Evolutionary conservation across 73 alveolate species (phyloP).

Genomic region (Paramecium caudatum): DNA sequence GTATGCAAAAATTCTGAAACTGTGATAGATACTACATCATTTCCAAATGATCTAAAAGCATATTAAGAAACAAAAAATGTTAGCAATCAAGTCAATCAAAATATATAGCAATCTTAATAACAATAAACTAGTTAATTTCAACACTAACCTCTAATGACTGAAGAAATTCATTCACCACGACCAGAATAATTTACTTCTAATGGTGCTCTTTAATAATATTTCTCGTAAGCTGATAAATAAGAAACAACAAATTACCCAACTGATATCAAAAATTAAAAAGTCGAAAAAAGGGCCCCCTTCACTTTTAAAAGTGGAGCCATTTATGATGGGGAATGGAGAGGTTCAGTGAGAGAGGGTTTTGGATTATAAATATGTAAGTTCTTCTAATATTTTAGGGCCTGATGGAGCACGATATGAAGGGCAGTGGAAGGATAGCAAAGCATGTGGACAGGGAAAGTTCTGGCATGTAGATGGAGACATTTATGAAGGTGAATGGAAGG

Average conservation of each 20-base stretch:
- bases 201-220: conserved; percentile 15
- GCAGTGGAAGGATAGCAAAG: conserved; percentile 76
- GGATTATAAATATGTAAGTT: conserved; percentile 69
- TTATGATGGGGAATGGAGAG: conserved; percentile 79
- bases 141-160: conserved; percentile 41
- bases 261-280: neutral
- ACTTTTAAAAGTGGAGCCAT: conserved; percentile 73
- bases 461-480: conserved; percentile 82
- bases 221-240: conserved; percentile 50
- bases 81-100: neutral
- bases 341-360: conserved; percentile 71
- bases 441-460: conserved; percentile 78
- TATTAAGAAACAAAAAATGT: conserved; percentile 13
- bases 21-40: conserved; percentile 1
- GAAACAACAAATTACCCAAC: conserved; percentile 28
- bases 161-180: conserved; percentile 57
- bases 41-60: neutral
- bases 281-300: conserved; percentile 51
- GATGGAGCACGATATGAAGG: conserved; percentile 80
- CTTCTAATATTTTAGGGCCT: neutral
- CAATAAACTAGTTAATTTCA: neutral
- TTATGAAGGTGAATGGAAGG: conserved; percentile 78
- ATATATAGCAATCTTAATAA: conserved; percentile 5
- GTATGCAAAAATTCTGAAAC: conserved; percentile 68
- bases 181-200: conserved; percentile 60